A percentile compares a stretch with the other conserved stretches of the same genome.
Conservation (phyloP, 1,284 basidiomycete species). For the Puccinia horiana region DNA sequence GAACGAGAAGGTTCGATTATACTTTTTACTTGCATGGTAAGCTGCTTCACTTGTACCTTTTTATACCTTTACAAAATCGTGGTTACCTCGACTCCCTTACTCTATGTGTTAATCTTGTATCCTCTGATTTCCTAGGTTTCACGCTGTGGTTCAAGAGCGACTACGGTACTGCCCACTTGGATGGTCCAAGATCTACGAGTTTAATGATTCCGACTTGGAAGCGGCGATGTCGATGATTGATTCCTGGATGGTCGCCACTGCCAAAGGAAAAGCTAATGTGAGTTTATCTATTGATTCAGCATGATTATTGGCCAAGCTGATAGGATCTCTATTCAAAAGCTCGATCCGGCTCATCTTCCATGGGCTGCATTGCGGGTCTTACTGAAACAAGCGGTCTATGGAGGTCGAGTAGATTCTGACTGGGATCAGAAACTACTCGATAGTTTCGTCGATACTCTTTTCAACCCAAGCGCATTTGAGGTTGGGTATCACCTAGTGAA, state of each 20-base stretch:
- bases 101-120: background rate
- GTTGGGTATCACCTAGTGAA: constrained; percentile 85
- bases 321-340: background rate
- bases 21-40: constrained; percentile 81
- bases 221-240: constrained; percentile 89
- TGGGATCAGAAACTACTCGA: constrained; percentile 88
- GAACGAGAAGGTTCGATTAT: constrained; percentile 82
- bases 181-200: constrained; percentile 93
- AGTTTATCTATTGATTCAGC: background rate
- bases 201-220: constrained; percentile 96
- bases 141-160: constrained; percentile 91
- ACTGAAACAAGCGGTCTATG: constrained; percentile 91
- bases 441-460: constrained; percentile 83
- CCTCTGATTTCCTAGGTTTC: constrained; percentile 65
- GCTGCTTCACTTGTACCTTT: background rate
- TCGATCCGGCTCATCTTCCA: constrained; percentile 80
- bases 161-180: constrained; percentile 89
- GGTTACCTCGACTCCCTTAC: background rate
- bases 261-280: constrained; percentile 84
- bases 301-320: background rate
- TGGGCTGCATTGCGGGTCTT: constrained; percentile 88
- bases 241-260: constrained; percentile 74
- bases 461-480: constrained; percentile 83
- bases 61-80: background rate
- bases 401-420: constrained; percentile 83